Evolutionary conservation across 257 asterid species (phyloP).

Genomic region (Hygrophila difformis): DNA sequence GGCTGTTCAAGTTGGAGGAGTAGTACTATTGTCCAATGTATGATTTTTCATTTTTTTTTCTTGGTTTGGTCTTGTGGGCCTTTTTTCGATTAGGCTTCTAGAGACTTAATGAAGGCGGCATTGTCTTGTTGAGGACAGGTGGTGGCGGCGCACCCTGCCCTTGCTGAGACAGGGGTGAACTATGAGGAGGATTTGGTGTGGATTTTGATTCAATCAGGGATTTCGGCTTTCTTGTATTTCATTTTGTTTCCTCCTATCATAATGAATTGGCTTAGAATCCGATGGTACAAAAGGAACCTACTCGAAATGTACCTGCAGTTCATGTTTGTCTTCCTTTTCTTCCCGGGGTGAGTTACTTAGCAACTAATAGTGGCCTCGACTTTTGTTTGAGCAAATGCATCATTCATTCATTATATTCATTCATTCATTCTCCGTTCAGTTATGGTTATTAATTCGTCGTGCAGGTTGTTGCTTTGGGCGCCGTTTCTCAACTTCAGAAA

Average conservation of each 20-base stretch:
- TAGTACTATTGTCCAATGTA: conserved; percentile 53
- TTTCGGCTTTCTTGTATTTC: conserved; percentile 72
- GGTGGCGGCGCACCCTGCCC: conserved; percentile 62
- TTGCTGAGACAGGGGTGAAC: conserved; percentile 60
- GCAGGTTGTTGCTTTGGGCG: conserved; percentile 72
- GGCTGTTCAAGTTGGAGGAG: conserved; percentile 57
- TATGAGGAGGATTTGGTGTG: conserved; percentile 47
- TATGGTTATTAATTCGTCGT: background rate
- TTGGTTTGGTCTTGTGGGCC: background rate
- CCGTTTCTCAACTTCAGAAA: conserved; percentile 85
- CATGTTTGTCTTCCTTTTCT: conserved; percentile 81
- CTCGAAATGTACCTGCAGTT: conserved; percentile 77
- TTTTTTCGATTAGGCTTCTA: background rate
- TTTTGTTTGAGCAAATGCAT: no score
- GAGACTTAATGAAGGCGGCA: conserved; percentile 7
- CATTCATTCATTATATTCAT: background rate
- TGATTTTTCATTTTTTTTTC: conserved; percentile 7
- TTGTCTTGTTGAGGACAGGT: no score
- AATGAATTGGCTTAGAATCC: conserved; percentile 74
- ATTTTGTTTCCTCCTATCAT: conserved; percentile 58
- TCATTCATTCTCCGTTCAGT: background rate
- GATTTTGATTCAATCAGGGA: conserved; percentile 56
- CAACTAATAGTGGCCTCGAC: no score
- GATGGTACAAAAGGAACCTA: conserved; percentile 82
- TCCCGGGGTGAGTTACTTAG: conserved; percentile 53